Evolutionary conservation across 805 yeast species (phyloP).

Genomic region (Kodamaea neixiangensis): DNA sequence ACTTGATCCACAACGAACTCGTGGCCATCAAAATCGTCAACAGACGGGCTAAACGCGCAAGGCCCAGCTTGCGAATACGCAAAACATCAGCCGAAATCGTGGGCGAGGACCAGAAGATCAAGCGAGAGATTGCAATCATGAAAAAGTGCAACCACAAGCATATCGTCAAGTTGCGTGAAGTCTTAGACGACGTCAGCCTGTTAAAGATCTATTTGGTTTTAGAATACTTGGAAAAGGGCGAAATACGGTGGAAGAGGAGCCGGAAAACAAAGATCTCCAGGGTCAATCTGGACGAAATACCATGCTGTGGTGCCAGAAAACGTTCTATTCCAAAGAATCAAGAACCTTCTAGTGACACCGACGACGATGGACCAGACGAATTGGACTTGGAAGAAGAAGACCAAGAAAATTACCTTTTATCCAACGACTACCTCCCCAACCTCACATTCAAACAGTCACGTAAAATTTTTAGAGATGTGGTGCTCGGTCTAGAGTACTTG

Average conservation of each 20-base stretch:
- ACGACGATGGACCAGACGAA: constrained; percentile 7
- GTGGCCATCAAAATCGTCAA: constrained; percentile 96
- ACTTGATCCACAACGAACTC: constrained; percentile 57
- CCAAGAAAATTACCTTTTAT: constrained; percentile 24
- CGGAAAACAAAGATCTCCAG: constrained; percentile 12
- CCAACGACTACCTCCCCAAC: constrained; percentile 49
- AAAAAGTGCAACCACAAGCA: constrained; percentile 49
- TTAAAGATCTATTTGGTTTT: constrained; percentile 86
- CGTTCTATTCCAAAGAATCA: neutral
- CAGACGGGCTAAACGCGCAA: constrained; percentile 49
- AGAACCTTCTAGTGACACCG: neutral
- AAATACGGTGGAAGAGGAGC: constrained; percentile 70
- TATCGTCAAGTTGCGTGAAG: constrained; percentile 50
- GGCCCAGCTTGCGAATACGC: constrained; percentile 33
- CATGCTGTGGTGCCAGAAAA: constrained; percentile 29
- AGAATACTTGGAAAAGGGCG: constrained; percentile 90
- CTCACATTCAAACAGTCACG: constrained; percentile 68
- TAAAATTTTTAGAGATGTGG: constrained; percentile 76
- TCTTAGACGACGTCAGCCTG: constrained; percentile 80
- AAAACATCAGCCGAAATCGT: constrained; percentile 13
- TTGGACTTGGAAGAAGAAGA: constrained; percentile 9
- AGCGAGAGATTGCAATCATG: constrained; percentile 46
- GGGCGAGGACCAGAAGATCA: constrained; percentile 36
- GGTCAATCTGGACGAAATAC: constrained; percentile 40
- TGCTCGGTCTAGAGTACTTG: constrained; percentile 84